phyloP scores from a whole-genome alignment of 2,329 filamentous ascomycete species.

The Graphiopsis chlorocephala region DNA sequence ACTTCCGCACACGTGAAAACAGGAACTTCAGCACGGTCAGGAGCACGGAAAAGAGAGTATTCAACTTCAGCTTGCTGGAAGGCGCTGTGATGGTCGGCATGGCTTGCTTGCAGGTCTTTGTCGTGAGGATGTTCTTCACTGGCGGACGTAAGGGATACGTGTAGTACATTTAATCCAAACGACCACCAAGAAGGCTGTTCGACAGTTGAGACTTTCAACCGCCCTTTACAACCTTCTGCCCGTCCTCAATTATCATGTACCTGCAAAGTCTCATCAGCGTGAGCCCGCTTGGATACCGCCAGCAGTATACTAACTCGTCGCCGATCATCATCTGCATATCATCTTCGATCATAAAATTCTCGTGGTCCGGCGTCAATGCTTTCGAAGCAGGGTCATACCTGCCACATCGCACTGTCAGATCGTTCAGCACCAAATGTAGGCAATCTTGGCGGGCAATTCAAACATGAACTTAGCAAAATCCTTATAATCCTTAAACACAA shows the following conservation, averaged over 20 bases:
- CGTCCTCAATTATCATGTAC: conserved; percentile 32
- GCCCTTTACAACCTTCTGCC: conserved; percentile 46
- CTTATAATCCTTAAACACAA: conserved; percentile 47
- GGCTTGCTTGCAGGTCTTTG: conserved; percentile 94
- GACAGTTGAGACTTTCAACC: background rate
- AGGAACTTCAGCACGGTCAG: conserved; percentile 97
- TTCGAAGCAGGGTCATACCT: conserved; percentile 44
- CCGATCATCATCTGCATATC: conserved; percentile 47
- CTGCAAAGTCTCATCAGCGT: background rate
- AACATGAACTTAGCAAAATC: conserved; percentile 45
- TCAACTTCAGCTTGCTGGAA: conserved; percentile 96
- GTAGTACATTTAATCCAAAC: conserved; percentile 1
- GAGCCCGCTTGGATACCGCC: background rate
- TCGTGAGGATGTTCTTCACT: conserved; percentile 99
- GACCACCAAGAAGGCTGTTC: background rate
- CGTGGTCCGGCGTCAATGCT: conserved; percentile 36
- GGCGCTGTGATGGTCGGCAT: conserved; percentile 87
- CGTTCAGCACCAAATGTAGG: no score
- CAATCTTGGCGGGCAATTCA: no score
- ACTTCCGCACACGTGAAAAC: conserved; percentile 98
- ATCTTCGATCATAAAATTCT: conserved; percentile 37
- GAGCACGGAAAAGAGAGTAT: conserved; percentile 92
- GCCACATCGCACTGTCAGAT: background rate
- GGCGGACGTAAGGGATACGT: conserved; percentile 63
- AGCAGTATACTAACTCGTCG: conserved; percentile 35